Base-by-base conservation (phyloP, 768 basidiomycete genomes). In the Russula emetica region DNA sequence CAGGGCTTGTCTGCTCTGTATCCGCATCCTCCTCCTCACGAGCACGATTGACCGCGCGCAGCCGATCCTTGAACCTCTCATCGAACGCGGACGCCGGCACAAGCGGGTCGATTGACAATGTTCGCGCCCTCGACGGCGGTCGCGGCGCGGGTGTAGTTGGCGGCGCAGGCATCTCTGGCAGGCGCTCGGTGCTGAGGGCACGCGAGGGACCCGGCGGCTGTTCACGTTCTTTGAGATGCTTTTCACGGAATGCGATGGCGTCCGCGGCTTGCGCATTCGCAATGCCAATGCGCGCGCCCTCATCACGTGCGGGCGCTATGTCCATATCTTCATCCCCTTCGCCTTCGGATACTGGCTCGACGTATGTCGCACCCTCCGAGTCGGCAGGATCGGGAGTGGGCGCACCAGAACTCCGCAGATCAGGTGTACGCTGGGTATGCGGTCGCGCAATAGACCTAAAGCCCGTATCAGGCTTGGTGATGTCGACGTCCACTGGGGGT, bases 291-390 rank as follows among this genome's bases (percentile, higher is more conserved):
- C 90, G 85, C 68, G 83, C 84, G 63, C 85, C 85, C 72, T 98
- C 95, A 70, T 99, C 90, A 58, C 75, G 81, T 5, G 93, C 90
- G 20, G 90, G 85, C 0, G 79, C 79, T 26, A 86, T 69, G 55
- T 83, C 82, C 71, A 83, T 81, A 30, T 80, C 86, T 69, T 94
- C 90, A 62, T 94, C 95, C 13, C 92, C 91, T 73, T 99, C 96
- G 42, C 93, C 97, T 74, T 98, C 97, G 0, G 94, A 97, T 13
- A 94, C 77, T 1, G 97, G 97, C 71, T 99, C 97, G 28, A 84
- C 79, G 71, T 98, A 98, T 1, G 70, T 63, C 4, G 71, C 64
- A 8, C 64, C 71, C 6, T 55, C 66, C 67, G 72, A 60, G 22
- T 78, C 76, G 13, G 77, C 74, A 67, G 72, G 61, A n/a, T 78